A percentile compares a stretch with the other conserved stretches of the same genome.
Evolutionary conservation across 2,329 filamentous ascomycete species (phyloP).

Genomic region (Fusarium equiseti): DNA sequence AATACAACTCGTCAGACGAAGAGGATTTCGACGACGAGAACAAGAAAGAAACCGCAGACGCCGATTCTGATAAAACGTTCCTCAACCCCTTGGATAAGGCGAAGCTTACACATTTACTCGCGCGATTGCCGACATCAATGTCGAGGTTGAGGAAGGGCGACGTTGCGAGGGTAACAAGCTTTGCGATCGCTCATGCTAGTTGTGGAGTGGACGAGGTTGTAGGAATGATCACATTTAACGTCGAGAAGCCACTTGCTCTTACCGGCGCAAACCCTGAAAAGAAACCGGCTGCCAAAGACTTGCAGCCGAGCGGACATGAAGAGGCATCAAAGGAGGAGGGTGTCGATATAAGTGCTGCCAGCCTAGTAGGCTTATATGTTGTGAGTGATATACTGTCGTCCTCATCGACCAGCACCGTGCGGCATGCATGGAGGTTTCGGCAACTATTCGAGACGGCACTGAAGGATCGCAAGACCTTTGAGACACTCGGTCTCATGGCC

Average conservation of each 20-base stretch:
- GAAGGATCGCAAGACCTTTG: slow-evolving; percentile 76
- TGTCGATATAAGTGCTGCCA: slow-evolving; percentile 76
- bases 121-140: slow-evolving; percentile 81
- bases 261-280: slow-evolving; percentile 75
- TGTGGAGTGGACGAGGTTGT: slow-evolving; percentile 91
- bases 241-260: slow-evolving; percentile 80
- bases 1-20: slow-evolving; percentile 89
- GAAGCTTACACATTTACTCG: slow-evolving; percentile 85
- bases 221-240: slow-evolving; percentile 86
- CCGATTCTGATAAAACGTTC: slow-evolving; percentile 69
- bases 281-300: slow-evolving; percentile 54
- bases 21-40: slow-evolving; percentile 76
- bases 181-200: slow-evolving; percentile 89
- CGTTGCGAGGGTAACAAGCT: slow-evolving; percentile 85
- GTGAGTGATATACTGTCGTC: slow-evolving; percentile 83
- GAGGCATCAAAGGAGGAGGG: slow-evolving; percentile 57
- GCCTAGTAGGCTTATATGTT: slow-evolving; percentile 84
- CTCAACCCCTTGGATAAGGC: slow-evolving; percentile 87
- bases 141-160: slow-evolving; percentile 84
- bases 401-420: slow-evolving; percentile 79
- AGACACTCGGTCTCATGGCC: slow-evolving; percentile 78
- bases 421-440: slow-evolving; percentile 88
- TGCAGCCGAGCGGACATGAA: slow-evolving; percentile 49
- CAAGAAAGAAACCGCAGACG: slow-evolving; percentile 60
- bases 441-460: slow-evolving; percentile 82